Percentiles rank a stretch among this genome's conserved stretches.
Evolutionary conservation across 257 asterid species (phyloP).

Genomic region (Plantago ovata): DNA sequence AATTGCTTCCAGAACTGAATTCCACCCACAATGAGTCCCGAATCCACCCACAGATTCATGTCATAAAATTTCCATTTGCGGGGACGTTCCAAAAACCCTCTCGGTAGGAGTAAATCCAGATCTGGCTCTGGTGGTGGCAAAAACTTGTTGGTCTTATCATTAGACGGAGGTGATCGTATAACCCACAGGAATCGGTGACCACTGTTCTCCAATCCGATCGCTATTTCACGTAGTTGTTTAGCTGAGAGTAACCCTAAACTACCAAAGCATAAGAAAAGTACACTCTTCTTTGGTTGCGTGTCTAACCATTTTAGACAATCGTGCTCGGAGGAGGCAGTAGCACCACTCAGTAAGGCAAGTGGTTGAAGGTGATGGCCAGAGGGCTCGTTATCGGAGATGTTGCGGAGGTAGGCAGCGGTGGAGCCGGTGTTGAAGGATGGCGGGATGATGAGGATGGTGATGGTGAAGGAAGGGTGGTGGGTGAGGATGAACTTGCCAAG

Average conservation of each 20-base stretch:
- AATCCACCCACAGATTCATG: constrained; percentile 58
- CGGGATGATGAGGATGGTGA: constrained; percentile 31
- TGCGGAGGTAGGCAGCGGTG: constrained; percentile 45
- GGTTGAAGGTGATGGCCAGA: constrained; percentile 31
- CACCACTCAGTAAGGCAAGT: constrained; percentile 34
- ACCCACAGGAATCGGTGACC: constrained; percentile 52
- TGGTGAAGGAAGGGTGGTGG: constrained; percentile 34
- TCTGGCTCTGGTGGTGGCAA: constrained; percentile 34
- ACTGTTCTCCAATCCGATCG: constrained; percentile 45
- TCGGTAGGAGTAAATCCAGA: constrained; percentile 37
- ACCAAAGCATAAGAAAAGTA: constrained; percentile 56
- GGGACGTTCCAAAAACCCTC: constrained; percentile 47
- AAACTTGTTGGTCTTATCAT: constrained; percentile 25
- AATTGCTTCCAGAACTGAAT: constrained; percentile 58
- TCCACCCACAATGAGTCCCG: constrained; percentile 70
- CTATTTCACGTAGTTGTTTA: constrained; percentile 42
- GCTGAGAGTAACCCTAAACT: constrained; percentile 39
- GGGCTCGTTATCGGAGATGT: constrained; percentile 30
- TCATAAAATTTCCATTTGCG: constrained; percentile 48
- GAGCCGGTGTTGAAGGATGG: constrained; percentile 47
- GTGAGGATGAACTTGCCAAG: constrained; percentile 51
- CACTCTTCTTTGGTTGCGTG: constrained; percentile 46
- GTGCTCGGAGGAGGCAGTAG: neutral
- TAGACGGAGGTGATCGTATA: constrained; percentile 41
- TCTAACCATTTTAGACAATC: constrained; percentile 61